phyloP scores from a whole-genome alignment of 2,329 filamentous ascomycete genomes.

The Colletotrichum destructivum region DNA sequence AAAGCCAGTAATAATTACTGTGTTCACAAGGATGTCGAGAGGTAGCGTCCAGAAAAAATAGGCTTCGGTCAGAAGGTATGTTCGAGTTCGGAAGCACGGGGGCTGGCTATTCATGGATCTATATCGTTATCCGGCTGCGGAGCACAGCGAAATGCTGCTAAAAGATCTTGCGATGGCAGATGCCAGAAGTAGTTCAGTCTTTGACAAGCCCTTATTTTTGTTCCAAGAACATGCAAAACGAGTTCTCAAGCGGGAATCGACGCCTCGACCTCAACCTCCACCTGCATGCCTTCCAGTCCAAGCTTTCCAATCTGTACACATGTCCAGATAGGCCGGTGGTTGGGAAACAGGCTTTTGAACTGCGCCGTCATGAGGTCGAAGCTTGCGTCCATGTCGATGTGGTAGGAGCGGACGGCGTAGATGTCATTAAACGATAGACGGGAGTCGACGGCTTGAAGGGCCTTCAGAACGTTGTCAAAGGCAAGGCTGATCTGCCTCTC shows the following conservation, averaged over 20 bases:
- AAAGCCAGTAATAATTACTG: too few species aligned
- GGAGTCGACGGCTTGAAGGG: slow-evolving; percentile 46
- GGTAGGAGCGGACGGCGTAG: slow-evolving; percentile 47
- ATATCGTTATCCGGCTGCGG: too few species aligned
- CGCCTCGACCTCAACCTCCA: slow-evolving; percentile 72
- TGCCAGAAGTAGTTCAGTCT: too few species aligned
- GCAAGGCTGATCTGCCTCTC: slow-evolving; percentile 60
- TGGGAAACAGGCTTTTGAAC: slow-evolving; percentile 65
- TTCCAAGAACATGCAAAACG: too few species aligned
- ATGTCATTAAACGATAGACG: slow-evolving; percentile 53
- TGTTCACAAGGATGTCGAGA: too few species aligned
- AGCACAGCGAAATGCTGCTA: too few species aligned
- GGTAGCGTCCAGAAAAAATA: too few species aligned
- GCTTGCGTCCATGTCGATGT: slow-evolving; percentile 47
- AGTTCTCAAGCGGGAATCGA: slow-evolving; percentile 26
- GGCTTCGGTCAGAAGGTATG: too few species aligned
- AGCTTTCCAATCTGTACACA: slow-evolving; percentile 65
- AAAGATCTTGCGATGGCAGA: too few species aligned
- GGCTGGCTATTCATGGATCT: too few species aligned
- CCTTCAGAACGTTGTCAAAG: slow-evolving; percentile 46
- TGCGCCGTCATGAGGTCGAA: slow-evolving; percentile 60
- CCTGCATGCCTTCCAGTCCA: slow-evolving; percentile 64
- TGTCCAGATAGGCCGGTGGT: slow-evolving; percentile 69
- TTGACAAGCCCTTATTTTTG: too few species aligned
- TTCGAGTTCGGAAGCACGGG: too few species aligned